Evolutionary conservation across 2,329 filamentous ascomycete species (phyloP).

Genomic region (Colletotrichum tamarilloi): DNA sequence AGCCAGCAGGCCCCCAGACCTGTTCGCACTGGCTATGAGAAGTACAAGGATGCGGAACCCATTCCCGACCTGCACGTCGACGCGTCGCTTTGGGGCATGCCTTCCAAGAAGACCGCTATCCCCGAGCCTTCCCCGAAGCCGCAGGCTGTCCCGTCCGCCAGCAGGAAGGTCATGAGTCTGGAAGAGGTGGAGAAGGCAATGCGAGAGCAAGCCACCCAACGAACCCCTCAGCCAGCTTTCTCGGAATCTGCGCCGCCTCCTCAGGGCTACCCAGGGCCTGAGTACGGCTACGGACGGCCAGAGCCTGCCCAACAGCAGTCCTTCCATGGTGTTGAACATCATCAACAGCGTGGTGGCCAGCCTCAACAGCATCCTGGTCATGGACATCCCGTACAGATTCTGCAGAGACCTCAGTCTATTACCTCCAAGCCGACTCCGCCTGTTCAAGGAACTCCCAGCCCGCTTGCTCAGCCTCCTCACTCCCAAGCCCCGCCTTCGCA

Average conservation of each 20-base stretch:
- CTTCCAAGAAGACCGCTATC: constrained; percentile 63
- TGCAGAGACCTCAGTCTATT: constrained; percentile 63
- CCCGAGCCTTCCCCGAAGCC: constrained; percentile 41
- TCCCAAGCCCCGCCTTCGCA: constrained; percentile 57
- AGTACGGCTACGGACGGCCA: constrained; percentile 36
- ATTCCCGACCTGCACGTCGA: constrained; percentile 93
- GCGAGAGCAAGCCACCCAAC: constrained; percentile 74
- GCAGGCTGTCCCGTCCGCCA: constrained; percentile 45
- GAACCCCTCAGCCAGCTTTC: constrained; percentile 45
- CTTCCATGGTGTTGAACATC: constrained; percentile 36
- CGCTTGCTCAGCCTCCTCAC: constrained; percentile 47
- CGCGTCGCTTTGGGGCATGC: constrained; percentile 90
- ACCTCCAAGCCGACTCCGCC: constrained; percentile 53
- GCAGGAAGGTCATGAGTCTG: constrained; percentile 90
- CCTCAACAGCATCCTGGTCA: constrained; percentile 48
- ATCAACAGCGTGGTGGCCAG: constrained; percentile 43
- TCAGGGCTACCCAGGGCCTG: constrained; percentile 37
- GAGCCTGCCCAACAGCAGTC: constrained; percentile 30
- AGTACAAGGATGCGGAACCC: constrained; percentile 82
- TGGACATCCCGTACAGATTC: constrained; percentile 63
- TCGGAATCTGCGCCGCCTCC: constrained; percentile 45
- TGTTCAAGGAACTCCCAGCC: constrained; percentile 45
- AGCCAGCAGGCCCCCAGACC: constrained; percentile 57
- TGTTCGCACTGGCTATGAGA: constrained; percentile 87
- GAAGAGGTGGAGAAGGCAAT: constrained; percentile 98